phyloP scores from a whole-genome alignment of 2,329 filamentous ascomycete genomes.

The Didymella keratinophila region DNA sequence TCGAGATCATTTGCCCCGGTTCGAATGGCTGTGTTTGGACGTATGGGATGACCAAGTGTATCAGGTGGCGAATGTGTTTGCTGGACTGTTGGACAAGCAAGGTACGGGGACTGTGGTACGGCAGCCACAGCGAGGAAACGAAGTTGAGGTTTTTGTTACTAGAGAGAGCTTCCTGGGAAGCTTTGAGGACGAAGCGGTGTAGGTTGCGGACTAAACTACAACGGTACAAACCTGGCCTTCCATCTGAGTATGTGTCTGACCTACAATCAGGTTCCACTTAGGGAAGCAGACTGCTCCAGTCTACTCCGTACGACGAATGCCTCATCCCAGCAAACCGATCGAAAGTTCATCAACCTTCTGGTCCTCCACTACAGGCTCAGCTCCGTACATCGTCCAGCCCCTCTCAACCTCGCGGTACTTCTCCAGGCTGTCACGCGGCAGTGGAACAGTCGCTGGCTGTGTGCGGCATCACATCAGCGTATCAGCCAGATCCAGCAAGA shows the following conservation, averaged over 20 bases:
- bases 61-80: not conserved
- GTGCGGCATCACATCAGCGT: too few relatives aligned
- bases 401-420: not conserved
- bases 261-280: too few relatives aligned
- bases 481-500: too few relatives aligned
- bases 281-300: too few relatives aligned
- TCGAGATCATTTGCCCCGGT: slow-evolving; percentile 20
- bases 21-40: slow-evolving; percentile 29
- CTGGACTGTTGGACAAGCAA: not conserved
- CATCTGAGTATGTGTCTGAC: not conserved
- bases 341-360: not conserved
- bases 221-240: not conserved
- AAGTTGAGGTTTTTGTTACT: not conserved
- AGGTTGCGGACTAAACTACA: not conserved
- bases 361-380: not conserved
- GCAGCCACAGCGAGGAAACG: not conserved
- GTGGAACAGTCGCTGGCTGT: too few relatives aligned
- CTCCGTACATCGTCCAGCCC: too few relatives aligned
- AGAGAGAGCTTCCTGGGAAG: not conserved
- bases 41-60: slow-evolving; percentile 21
- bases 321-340: not conserved
- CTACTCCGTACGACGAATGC: too few relatives aligned
- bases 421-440: not conserved
- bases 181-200: not conserved
- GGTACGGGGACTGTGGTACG: not conserved